These are phyloP conservation scores for Colletotrichum sp. DNA, from an alignment of 2,329 filamentous ascomycete species.

Conservation along the genomic window DNA sequence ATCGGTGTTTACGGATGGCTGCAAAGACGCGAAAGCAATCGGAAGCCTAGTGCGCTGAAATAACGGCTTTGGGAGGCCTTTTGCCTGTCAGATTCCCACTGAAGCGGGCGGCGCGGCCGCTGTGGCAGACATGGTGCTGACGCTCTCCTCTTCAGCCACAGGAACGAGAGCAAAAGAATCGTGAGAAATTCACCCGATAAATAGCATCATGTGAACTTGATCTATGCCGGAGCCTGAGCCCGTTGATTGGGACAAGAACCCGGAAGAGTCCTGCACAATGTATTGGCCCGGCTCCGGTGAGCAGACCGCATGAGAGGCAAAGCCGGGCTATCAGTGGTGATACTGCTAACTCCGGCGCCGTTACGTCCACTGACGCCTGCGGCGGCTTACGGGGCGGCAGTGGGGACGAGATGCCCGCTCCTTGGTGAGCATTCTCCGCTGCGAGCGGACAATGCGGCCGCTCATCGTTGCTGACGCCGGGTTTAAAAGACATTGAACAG, in stretches of 20 bases:
- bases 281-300: neutral
- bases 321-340: neutral
- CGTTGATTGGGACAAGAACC: neutral
- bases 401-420: neutral
- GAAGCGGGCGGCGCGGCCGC: neutral
- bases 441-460: neutral
- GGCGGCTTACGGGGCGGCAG: neutral
- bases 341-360: constrained; percentile 9
- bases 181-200: neutral
- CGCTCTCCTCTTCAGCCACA: neutral
- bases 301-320: neutral
- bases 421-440: neutral
- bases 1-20: neutral
- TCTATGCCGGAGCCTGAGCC: neutral
- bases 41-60: neutral
- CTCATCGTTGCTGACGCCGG: neutral
- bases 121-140: neutral
- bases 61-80: neutral
- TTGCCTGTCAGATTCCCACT: neutral
- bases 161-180: neutral
- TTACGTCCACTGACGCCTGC: neutral
- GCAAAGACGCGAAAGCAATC: neutral
- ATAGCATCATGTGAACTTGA: neutral
- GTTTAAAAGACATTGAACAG: rapidly evolving
- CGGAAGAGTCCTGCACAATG: neutral